Percentiles rank a stretch among this genome's conserved stretches.
These are phyloP conservation scores for Chytridium lagenaria DNA, from an alignment of 371 early-diverging fungal genomes.

Conservation along the genomic window DNA sequence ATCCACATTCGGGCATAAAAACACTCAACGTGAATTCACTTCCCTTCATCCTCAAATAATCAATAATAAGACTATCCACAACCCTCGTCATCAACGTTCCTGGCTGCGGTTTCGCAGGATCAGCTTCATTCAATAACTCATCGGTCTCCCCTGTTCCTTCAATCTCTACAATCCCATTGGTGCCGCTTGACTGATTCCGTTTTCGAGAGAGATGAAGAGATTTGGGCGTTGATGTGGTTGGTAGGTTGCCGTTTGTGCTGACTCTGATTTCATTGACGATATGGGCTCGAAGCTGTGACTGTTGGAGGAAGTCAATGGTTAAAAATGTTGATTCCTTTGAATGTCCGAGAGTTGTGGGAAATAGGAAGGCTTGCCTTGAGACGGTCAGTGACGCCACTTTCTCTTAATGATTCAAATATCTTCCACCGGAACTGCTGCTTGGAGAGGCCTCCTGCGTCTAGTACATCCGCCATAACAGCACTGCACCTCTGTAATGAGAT, in stretches of 20 bases:
- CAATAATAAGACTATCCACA: constrained; percentile 51
- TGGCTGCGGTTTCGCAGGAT: background rate
- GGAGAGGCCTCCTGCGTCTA: constrained; percentile 3
- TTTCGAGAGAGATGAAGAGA: too few species aligned
- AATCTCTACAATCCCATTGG: background rate
- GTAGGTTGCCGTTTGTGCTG: constrained; percentile 15
- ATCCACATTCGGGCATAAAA: constrained; percentile 56
- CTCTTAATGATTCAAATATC: background rate
- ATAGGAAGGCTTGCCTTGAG: constrained; percentile 1
- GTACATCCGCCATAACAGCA: background rate
- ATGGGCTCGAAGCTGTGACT: constrained; percentile 50
- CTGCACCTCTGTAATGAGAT: too few species aligned
- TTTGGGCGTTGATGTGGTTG: constrained; percentile 9
- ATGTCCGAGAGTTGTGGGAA: background rate
- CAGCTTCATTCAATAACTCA: background rate
- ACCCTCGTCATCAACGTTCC: constrained; percentile 33
- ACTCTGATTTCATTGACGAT: constrained; percentile 46
- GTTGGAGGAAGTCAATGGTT: background rate
- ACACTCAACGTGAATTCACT: constrained; percentile 57
- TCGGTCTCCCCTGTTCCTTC: background rate
- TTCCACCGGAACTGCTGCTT: constrained; percentile 21
- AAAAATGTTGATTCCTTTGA: background rate
- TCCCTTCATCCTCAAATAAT: constrained; percentile 46
- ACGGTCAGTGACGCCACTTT: constrained; percentile 10
- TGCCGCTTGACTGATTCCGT: too few species aligned